A percentile compares a stretch with the other conserved stretches of the same genome.
Conservation (phyloP, 2,329 filamentous ascomycete genomes). For the Colletotrichum sp. region DNA sequence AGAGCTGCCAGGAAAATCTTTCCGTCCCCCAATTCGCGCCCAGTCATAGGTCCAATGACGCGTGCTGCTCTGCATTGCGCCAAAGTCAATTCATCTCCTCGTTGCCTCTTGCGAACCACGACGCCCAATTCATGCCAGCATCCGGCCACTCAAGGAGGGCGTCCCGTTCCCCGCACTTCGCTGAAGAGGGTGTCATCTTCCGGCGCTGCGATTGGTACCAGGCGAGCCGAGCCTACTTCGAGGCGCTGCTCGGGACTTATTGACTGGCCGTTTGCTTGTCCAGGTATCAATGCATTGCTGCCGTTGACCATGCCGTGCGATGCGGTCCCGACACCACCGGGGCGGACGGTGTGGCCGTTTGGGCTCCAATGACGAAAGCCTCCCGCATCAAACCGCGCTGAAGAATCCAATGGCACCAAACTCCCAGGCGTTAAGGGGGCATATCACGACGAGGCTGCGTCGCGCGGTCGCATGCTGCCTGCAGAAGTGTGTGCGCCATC, state of each 20-base stretch:
- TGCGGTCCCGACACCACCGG: neutral
- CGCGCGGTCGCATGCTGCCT: neutral
- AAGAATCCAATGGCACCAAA: neutral
- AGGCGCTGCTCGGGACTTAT: neutral
- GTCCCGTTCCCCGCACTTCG: neutral
- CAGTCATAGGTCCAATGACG: neutral
- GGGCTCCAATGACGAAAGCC: neutral
- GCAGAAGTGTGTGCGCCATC: neutral
- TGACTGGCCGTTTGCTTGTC: neutral
- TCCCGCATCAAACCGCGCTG: neutral
- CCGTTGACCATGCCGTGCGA: neutral
- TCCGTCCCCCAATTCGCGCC: neutral
- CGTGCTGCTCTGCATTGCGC: neutral
- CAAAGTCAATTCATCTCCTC: neutral
- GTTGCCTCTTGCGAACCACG: neutral
- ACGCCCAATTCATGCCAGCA: neutral
- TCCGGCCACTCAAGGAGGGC: neutral
- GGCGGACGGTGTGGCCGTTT: neutral
- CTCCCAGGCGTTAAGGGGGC: neutral
- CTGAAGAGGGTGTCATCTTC: neutral
- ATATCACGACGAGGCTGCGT: neutral
- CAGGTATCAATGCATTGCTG: neutral
- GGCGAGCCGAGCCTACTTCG: neutral
- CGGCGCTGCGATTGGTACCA: neutral
- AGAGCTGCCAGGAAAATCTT: neutral